Evolutionary conservation across 495 filamentous ascomycete genomes (phyloP), one percentile per base, ranked within the genome.

Genomic region (Bathelium albidoporum): DNA sequence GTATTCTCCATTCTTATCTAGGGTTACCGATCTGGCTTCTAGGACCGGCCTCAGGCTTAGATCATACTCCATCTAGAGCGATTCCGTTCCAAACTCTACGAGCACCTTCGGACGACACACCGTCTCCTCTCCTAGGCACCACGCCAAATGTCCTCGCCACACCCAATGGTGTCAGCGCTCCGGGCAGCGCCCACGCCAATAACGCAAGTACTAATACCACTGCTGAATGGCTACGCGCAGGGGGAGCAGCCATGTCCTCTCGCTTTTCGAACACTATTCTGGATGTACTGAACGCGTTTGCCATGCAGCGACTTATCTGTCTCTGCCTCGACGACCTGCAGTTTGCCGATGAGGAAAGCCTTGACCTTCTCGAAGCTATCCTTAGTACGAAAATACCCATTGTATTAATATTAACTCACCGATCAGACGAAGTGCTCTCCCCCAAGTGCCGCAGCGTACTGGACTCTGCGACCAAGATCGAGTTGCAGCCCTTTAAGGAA

Each of bases 261-360:
- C 85, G 89, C 29, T 79, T 95, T 59, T 87, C 89, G 80, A 90
- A 89, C 68, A 89, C 87, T 28, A 91, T 92, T 71, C 71, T 95
- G 32, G 90, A 95, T 63, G 84, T 95, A n/a, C 70, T 96, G 59
- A 81, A 88, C 53, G 83, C 90, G 29, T 81, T 96, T 43, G 86
- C 88, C 1, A 80, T 85, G 2, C 85, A 87, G 66, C 89, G 87
- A 68, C 82, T 95, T 70, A 89, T 95, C 39, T 90, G 87, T 68
- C 82, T 95, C 41, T 90, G 85, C 66, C 74, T 95, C 5, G 91
- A 96, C 69, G 91, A 96, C 71, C 76, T 95, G 20, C 90, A 95
- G 67, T 90, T 87, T 70, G 89, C 90, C 20, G 91, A 96, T 68
- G 83, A 89, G 53, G 91, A 96, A 68, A 91, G 87, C 3, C 74